Base-by-base conservation (phyloP, 352 stramenopile genomes). In the Phytophthora aleatoria region DNA sequence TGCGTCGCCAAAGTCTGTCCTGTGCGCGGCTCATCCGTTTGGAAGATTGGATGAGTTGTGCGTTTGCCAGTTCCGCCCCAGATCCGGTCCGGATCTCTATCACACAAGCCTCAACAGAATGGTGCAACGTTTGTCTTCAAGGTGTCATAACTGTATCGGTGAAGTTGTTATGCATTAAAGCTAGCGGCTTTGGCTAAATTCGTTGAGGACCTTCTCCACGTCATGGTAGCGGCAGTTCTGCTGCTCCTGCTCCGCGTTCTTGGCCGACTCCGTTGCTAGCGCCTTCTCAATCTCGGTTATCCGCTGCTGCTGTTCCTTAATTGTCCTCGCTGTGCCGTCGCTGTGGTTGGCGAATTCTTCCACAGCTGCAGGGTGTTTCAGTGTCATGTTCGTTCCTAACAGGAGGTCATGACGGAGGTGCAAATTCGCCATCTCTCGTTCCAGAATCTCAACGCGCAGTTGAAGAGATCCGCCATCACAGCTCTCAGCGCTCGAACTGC, bases 1-100 rank as follows among this genome's bases (percentile, higher is more conserved):
- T 1, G 20, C 20, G 20, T 20, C 20, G 20, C 20, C 20, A 20
- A 20, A 20, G 0, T 20, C 20, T 20, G 20, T 20, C 20, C 60
- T 67, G 60, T 67, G 60, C 51, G 57, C 36, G 24, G 16, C 60
- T 62, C 60, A 57, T 67, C 52, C 52, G 16, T 62, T 67, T 67
- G 53, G 30, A 27, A n/a, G 60, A 68, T 68, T 57, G 61, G 61
- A 68, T 16, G 61, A 68, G 44, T 63, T 68, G 27, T 48, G 53
- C 52, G 53, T 56, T 56, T 51, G 48, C 44, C 47, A n/a, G 53
- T 68, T 35, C 52, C 52, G 31, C 33, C 62, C 52, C 39, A 24
- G n/a, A 28, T 35, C 9, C 2, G 44, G 6, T 50, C 42, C 51
- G 59, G 42, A 67, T 67, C 50, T 67, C 50, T 54, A 52, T 59